Conservation (phyloP, 495 filamentous ascomycete species). For the Penicillium paxilli region DNA sequence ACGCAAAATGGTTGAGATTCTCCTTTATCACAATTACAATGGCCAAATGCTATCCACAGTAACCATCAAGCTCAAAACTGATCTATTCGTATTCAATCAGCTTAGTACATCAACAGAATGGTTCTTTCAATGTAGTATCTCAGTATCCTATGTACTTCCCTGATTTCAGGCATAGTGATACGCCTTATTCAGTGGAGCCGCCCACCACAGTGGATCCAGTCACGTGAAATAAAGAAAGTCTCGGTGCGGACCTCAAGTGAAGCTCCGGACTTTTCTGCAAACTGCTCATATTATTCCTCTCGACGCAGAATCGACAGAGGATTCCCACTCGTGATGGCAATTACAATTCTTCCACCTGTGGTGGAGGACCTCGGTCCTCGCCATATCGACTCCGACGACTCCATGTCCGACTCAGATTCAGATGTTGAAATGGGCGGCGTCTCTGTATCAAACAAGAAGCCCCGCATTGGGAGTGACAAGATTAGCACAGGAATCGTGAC, state of each 20-base stretch:
- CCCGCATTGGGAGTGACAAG: slow-evolving; percentile 30
- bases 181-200: neutral
- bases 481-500: slow-evolving; percentile 65
- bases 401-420: slow-evolving; percentile 59
- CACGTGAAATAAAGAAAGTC: slow-evolving; percentile 24
- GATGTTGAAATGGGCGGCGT: slow-evolving; percentile 55
- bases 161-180: too few species aligned
- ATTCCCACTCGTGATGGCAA: slow-evolving; percentile 58
- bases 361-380: slow-evolving; percentile 34
- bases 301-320: neutral
- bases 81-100: too few species aligned
- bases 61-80: too few species aligned
- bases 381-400: slow-evolving; percentile 36
- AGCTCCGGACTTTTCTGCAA: slow-evolving; percentile 6
- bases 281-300: neutral
- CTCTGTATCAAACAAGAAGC: slow-evolving; percentile 42
- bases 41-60: too few species aligned
- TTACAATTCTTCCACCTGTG: slow-evolving; percentile 73
- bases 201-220: slow-evolving; percentile 7
- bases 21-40: too few species aligned
- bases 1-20: too few species aligned
- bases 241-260: slow-evolving; percentile 6
- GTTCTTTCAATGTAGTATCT: too few species aligned
- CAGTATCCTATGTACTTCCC: too few species aligned
- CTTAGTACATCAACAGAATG: too few species aligned